Evolutionary conservation across 768 basidiomycete genomes (phyloP), one percentile per base, ranked within the genome.

Genomic region (Dentipellis sp.): DNA sequence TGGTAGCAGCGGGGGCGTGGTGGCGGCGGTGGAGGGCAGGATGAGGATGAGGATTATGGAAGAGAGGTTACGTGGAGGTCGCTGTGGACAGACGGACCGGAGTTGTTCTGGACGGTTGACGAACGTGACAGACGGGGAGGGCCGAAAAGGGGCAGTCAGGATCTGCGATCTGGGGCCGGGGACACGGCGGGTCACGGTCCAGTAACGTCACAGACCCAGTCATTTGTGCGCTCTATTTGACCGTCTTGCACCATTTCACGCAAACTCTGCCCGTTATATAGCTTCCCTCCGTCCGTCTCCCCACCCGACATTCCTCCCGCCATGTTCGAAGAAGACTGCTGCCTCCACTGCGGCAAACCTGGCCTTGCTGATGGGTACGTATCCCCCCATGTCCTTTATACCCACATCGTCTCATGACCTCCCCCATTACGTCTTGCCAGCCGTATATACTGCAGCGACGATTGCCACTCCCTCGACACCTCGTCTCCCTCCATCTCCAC

Each of bases 291-390:
- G 19, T 22, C 22, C 48, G 9, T 14, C 22, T 10, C 19, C 22
- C 29, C 16, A 1, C 22, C 17, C 48, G 8, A 22, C 40, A 19
- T 42, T 19, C 40, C 21, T 16, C 29, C 48, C 42, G 35, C 19
- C 34, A 67, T 67, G 66, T 67, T 67, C 42, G 55, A 62, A 39
- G 66, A 66, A 48, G 64, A 65, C 55, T 63, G 63, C 62, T 67
- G 66, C 53, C 58, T 67, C 29, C 60, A 58, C 34, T 67, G 66
- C 48, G 66, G 66, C 52, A 64, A 60, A 46, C 64, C 61, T 34
- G 56, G 58, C 38, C 56, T 53, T 47, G 22, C 37, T 11, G 63
- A 56, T 53, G 60, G 57, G 61, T 62, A 56, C 53, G 42, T 55
- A 49, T 42, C 55, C 2, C 45, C 53, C 49, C 50, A 50, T 56